These are phyloP conservation scores for Aspergillus haitiensis DNA, from an alignment of 495 filamentous ascomycete genomes.

Conservation along the genomic window DNA sequence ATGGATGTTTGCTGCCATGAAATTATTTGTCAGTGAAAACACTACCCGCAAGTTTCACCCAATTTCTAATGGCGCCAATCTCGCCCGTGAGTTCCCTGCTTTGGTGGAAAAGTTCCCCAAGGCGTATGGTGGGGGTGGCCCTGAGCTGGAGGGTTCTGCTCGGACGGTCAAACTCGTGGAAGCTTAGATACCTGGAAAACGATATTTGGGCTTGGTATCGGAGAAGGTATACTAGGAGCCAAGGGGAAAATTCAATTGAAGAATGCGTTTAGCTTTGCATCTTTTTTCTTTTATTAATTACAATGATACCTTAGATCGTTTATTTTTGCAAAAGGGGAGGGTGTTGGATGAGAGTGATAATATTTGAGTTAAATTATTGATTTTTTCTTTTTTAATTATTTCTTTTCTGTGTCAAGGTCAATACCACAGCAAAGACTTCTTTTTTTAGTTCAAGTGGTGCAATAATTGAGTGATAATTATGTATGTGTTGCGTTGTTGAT, in stretches of 20 bases:
- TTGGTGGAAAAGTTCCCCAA: constrained; percentile 61
- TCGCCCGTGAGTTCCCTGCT: constrained; percentile 63
- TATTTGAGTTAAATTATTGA: neutral
- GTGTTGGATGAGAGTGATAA: constrained; percentile 2
- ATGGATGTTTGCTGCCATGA: constrained; percentile 79
- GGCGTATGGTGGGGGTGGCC: constrained; percentile 71
- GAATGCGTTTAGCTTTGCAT: neutral
- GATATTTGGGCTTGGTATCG: neutral
- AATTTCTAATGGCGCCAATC: constrained; percentile 69
- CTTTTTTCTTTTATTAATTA: neutral
- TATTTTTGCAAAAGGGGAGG: neutral
- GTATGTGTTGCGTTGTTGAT: too few relatives aligned
- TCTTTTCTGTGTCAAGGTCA: neutral
- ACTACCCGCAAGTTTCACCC: constrained; percentile 85
- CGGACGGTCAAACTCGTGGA: constrained; percentile 31
- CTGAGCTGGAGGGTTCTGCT: constrained; percentile 32
- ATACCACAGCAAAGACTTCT: neutral
- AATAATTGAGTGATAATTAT: too few relatives aligned
- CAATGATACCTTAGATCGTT: constrained; percentile 5
- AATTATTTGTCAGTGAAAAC: constrained; percentile 72
- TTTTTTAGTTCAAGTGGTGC: too few relatives aligned
- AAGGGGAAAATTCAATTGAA: neutral
- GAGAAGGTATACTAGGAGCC: neutral
- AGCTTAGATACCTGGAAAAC: neutral
- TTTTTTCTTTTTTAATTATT: neutral